Percentiles rank a stretch among this genome's conserved stretches.
Conservation (phyloP, 345 rosid genomes). For the Cochlearia excelsa region DNA sequence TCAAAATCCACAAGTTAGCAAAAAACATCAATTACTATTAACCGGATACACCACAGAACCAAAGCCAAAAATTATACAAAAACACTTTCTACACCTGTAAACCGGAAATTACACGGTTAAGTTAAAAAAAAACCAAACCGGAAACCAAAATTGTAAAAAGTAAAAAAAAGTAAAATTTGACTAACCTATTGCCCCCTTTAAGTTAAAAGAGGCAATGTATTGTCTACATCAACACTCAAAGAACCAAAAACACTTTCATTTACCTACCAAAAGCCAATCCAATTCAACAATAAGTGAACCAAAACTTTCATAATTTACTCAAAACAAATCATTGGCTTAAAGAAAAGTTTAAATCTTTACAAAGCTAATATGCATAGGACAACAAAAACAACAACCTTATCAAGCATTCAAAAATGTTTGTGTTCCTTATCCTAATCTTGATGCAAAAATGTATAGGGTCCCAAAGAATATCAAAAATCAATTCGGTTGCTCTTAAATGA, state of each 20-base stretch:
- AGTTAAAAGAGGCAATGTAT: background rate
- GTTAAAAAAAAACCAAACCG: background rate
- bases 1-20: constrained; percentile 26
- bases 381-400: background rate
- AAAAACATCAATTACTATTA: constrained; percentile 23
- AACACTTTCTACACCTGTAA: constrained; percentile 56
- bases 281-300: background rate
- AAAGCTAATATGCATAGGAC: too few species aligned
- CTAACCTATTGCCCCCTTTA: background rate
- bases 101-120: constrained; percentile 29
- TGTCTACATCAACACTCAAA: background rate
- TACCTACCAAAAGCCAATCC: background rate
- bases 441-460: constrained; percentile 20
- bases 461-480: constrained; percentile 17
- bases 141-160: background rate
- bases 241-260: background rate
- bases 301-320: too few species aligned
- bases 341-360: background rate
- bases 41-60: constrained; percentile 41
- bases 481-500: constrained; percentile 26
- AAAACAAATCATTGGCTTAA: background rate
- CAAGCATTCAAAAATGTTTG: constrained; percentile 26
- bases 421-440: constrained; percentile 24
- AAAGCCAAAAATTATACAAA: constrained; percentile 30
- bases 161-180: too few species aligned